Conservation (phyloP, 257 asterid genomes). For the Fraxinus quadrangulata region DNA sequence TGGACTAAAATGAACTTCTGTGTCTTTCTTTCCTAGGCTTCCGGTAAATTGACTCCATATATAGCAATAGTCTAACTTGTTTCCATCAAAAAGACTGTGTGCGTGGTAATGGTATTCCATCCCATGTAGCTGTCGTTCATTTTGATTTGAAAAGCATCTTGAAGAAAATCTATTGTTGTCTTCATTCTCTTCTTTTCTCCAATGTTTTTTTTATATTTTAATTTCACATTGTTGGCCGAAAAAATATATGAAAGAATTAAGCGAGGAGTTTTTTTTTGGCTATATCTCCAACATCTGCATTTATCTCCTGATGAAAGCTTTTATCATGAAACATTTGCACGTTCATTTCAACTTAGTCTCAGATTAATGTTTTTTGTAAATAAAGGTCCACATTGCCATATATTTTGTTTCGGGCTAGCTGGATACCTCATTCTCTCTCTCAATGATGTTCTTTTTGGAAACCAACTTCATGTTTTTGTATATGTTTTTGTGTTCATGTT, state of each 20-base stretch:
- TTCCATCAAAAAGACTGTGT: background rate
- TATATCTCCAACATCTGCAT: background rate
- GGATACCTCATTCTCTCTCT: background rate
- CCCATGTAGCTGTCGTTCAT: background rate
- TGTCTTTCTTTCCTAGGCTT: background rate
- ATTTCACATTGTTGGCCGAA: background rate
- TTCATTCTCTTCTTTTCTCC: background rate
- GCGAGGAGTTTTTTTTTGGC: background rate
- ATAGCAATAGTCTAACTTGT: background rate
- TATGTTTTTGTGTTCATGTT: constrained; percentile 12
- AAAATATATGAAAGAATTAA: background rate
- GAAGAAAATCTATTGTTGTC: background rate
- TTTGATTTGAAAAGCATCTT: too few species aligned
- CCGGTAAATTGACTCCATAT: background rate
- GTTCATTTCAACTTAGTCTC: background rate
- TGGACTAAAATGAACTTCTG: constrained; percentile 18
- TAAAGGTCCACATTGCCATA: background rate
- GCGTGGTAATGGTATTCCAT: background rate
- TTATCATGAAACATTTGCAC: background rate
- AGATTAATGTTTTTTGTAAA: background rate
- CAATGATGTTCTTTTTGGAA: background rate
- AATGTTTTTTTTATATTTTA: background rate
- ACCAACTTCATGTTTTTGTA: constrained; percentile 1
- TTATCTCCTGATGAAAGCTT: background rate
- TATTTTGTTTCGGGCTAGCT: background rate